phyloP scores from a whole-genome alignment of 768 basidiomycete species.

The Strobilomyces confusus region DNA sequence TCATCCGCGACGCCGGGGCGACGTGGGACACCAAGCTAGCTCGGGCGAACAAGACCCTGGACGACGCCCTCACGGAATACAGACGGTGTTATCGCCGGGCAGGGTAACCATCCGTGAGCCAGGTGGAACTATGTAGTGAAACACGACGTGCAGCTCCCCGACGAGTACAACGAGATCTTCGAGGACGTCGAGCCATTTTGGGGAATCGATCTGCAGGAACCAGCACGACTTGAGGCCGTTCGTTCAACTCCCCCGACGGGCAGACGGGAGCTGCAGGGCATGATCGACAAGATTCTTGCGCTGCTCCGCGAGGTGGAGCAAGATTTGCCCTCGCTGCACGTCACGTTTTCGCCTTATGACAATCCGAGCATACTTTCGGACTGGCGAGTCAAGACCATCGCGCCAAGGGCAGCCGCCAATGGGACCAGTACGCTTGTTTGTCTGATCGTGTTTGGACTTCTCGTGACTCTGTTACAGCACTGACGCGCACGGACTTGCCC shows the following conservation, averaged over 20 bases:
- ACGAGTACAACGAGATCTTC: constrained; percentile 46
- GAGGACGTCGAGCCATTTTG: constrained; percentile 35
- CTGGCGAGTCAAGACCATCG: constrained; percentile 22
- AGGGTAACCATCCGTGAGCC: constrained; percentile 32
- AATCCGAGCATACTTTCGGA: constrained; percentile 27
- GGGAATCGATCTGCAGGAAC: constrained; percentile 31
- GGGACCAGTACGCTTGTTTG: constrained; percentile 21
- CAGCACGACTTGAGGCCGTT: constrained; percentile 20
- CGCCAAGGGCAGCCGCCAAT: constrained; percentile 25
- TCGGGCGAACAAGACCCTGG: constrained; percentile 35
- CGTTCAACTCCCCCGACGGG: constrained; percentile 9
- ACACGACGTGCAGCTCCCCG: constrained; percentile 38
- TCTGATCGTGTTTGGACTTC: background rate
- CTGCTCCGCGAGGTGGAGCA: constrained; percentile 27
- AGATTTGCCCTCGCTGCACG: constrained; percentile 30
- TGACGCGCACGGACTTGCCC: constrained; percentile 33
- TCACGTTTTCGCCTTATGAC: constrained; percentile 30
- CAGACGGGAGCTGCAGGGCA: background rate
- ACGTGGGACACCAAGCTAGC: constrained; percentile 35
- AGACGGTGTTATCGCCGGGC: constrained; percentile 29
- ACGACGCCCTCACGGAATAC: constrained; percentile 38
- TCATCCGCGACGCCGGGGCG: constrained; percentile 35
- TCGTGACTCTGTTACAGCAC: constrained; percentile 17
- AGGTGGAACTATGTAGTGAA: constrained; percentile 43
- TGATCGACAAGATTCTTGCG: constrained; percentile 14